These are phyloP conservation scores for Physaria fendleri DNA, from an alignment of 345 rosid genomes.

Conservation along the genomic window DNA sequence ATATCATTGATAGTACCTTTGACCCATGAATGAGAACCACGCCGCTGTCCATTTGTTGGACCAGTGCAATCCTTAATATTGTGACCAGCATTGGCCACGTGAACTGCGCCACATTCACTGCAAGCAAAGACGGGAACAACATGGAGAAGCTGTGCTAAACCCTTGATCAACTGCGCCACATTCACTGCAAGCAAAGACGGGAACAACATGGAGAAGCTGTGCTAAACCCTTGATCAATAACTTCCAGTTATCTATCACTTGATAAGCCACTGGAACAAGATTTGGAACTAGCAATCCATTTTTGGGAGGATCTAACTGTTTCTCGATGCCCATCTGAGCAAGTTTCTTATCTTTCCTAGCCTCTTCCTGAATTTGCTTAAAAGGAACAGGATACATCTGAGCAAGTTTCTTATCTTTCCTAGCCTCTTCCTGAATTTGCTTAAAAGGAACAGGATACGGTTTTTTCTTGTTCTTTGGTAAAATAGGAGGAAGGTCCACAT, in stretches of 20 bases:
- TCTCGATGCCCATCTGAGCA: conserved; percentile 75
- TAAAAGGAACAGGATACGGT: conserved; percentile 69
- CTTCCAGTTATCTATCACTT: conserved; percentile 75
- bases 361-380: conserved; percentile 45
- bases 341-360: conserved; percentile 63
- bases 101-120: conserved; percentile 79
- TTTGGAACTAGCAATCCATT: conserved; percentile 73
- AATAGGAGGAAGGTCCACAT: conserved; percentile 70
- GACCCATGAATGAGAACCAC: conserved; percentile 64
- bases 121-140: conserved; percentile 71
- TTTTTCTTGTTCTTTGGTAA: conserved; percentile 80
- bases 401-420: conserved; percentile 55
- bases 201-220: conserved; percentile 68
- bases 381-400: conserved; percentile 45
- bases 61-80: conserved; percentile 57
- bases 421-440: conserved; percentile 54
- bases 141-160: conserved; percentile 72
- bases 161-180: conserved; percentile 75
- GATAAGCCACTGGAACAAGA: conserved; percentile 64
- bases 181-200: conserved; percentile 75
- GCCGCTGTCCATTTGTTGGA: conserved; percentile 36
- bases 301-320: conserved; percentile 74
- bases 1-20: conserved; percentile 64
- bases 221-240: conserved; percentile 69
- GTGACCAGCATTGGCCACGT: conserved; percentile 67